phyloP scores from a whole-genome alignment of 768 basidiomycete genomes.

The Lactifluus subvellereus region DNA sequence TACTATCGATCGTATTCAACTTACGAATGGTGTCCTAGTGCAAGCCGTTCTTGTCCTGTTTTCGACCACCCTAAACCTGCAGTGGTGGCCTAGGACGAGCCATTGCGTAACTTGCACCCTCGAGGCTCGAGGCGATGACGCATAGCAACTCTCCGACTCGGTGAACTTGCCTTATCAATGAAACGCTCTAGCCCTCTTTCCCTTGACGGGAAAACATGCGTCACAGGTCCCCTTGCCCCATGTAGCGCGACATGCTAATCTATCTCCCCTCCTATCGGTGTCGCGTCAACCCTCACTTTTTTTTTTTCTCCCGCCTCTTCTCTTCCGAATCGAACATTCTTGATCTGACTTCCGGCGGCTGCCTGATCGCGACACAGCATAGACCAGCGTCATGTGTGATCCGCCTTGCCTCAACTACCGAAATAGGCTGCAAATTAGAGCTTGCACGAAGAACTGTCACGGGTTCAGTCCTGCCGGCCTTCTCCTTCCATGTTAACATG shows the following conservation, averaged over 20 bases:
- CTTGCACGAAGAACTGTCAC: background rate
- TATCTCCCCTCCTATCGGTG: background rate
- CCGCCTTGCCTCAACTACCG: background rate
- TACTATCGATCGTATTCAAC: no score
- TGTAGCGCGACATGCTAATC: background rate
- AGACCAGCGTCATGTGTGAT: background rate
- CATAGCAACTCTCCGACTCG: background rate
- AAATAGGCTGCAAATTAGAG: constrained; percentile 15
- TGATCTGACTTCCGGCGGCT: background rate
- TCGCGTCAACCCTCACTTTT: background rate
- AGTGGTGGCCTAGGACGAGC: background rate
- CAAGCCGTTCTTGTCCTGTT: no score
- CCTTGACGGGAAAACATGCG: background rate
- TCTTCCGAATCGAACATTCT: background rate
- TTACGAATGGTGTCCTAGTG: no score
- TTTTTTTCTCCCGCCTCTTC: background rate
- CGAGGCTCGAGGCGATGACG: background rate
- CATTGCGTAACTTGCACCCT: background rate
- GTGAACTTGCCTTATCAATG: background rate
- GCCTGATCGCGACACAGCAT: background rate
- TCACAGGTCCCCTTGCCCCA: background rate
- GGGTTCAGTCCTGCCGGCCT: background rate
- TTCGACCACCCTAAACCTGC: background rate
- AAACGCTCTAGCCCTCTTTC: background rate
- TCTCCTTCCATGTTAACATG: background rate